Percentiles rank a stretch among this genome's conserved stretches.
Conservation (phyloP, 176 grass and related monocot genomes). For the Phoenix roebelenii region DNA sequence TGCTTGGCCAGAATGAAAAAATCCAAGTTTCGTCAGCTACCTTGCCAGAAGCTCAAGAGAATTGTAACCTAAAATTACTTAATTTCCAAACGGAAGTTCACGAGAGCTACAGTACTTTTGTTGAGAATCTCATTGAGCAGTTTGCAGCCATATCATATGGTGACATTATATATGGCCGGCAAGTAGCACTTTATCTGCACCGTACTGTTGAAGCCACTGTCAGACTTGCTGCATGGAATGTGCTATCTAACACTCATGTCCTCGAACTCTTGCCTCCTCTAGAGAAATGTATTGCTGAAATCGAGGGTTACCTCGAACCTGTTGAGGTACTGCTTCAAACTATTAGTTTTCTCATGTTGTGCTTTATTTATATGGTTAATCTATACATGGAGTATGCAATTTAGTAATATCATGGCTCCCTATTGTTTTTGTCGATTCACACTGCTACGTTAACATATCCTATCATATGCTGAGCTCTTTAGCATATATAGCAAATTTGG, state of each 20-base stretch:
- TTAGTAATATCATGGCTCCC: not conserved
- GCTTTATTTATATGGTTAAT: conserved; percentile 15
- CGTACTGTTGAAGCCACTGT: conserved; percentile 43
- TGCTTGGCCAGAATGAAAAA: conserved; percentile 17
- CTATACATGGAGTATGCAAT: not conserved
- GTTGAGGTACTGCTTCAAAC: conserved; percentile 47
- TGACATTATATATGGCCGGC: conserved; percentile 65
- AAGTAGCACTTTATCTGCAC: conserved; percentile 86
- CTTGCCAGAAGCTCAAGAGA: conserved; percentile 17
- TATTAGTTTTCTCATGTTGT: conserved; percentile 8
- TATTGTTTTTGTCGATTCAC: too few relatives aligned
- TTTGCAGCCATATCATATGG: conserved; percentile 80
- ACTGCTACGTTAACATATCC: too few relatives aligned
- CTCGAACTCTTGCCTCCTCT: conserved; percentile 76
- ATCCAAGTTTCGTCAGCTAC: not conserved
- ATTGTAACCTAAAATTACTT: conserved; percentile 34
- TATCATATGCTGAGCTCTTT: too few relatives aligned
- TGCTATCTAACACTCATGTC: conserved; percentile 47
- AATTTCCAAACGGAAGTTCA: conserved; percentile 73
- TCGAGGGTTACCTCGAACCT: conserved; percentile 72
- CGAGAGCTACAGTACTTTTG: conserved; percentile 82
- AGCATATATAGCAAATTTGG: too few relatives aligned
- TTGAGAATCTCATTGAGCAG: conserved; percentile 68
- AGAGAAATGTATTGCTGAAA: conserved; percentile 57
- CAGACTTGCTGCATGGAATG: conserved; percentile 67